Base-by-base conservation (phyloP, 225 moss, liverwort and hornwort species). In the Thuidium tamariscinum region DNA sequence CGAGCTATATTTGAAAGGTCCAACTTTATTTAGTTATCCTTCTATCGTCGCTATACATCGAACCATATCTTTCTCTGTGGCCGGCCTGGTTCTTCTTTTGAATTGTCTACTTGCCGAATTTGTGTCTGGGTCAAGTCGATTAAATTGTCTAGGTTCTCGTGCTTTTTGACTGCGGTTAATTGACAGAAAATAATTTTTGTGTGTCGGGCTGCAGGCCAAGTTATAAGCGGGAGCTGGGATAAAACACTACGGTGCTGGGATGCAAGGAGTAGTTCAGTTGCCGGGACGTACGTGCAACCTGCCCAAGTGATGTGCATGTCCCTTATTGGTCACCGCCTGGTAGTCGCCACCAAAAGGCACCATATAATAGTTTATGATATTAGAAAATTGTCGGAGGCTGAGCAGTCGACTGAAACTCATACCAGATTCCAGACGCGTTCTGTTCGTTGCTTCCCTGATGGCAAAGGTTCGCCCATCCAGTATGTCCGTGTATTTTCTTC, bases 211-310 rank as follows among this genome's bases (percentile, higher is more conserved):
- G 83, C 80, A 97, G 97, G 98, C 36, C 98, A 96, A 92, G 92
- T 99, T 49, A 83, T 99, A 42, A 95, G 91, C 71, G 98, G 97
- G 79, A 97, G 99, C 92, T 95, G 96, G 95, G 98, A 99, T 85
- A 99, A 95, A 89, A 95, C 97, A 34, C 83, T 99, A 69, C 91
- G 95, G 89, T 95, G 93, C 80, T 99, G 98, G 98, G 98, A 99
- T 93, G 92, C 90, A 81, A 95, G 98, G 77, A 93, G 92, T 84
- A 87, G 87, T 30, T 86, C 94, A 76, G 91, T 87, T 81, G 84
- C 89, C 49, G 97, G 94, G 75, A 91, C 89, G n/a, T 89, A 93
- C 86, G 61, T 79, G 30, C 96, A 93, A 79, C 94, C 96, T 71
- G 96, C 93, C 62, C 92, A 90, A 79, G 95, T 99, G 13, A 94